phyloP scores from a whole-genome alignment of 129 eudicot species.

The Arctium minus region DNA sequence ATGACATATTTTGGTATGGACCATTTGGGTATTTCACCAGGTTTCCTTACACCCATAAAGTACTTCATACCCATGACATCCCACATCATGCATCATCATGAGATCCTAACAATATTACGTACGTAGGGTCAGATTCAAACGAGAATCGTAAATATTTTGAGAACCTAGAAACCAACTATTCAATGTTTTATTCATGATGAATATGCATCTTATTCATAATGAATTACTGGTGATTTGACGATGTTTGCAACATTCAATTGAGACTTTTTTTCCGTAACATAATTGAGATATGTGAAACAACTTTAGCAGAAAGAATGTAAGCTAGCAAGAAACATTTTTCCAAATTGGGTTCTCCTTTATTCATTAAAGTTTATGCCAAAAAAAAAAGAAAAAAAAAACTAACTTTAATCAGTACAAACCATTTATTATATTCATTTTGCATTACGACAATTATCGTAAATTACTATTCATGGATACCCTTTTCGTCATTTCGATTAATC shows the following conservation, averaged over 20 bases:
- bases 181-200: not conserved
- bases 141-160: not conserved
- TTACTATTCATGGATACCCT: not conserved
- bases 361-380: constrained; percentile 2
- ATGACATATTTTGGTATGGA: constrained; percentile 19
- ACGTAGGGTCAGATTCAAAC: not conserved
- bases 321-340: constrained; percentile 13
- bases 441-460: not conserved
- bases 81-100: constrained; percentile 19
- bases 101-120: not conserved
- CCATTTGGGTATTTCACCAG: constrained; percentile 30
- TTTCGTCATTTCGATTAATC: not conserved
- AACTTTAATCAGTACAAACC: not conserved
- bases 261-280: constrained; percentile 8
- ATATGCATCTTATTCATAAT: not conserved
- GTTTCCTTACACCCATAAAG: constrained; percentile 18
- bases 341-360: constrained; percentile 9
- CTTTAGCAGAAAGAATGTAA: constrained; percentile 35
- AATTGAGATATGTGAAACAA: constrained; percentile 20
- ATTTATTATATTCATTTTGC: not conserved
- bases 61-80: constrained; percentile 21
- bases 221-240: too few species aligned
- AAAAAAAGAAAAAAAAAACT: not conserved
- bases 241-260: not conserved
- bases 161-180: not conserved